These are phyloP conservation scores for Zygoascus ofunaensis DNA, from an alignment of 805 yeast genomes.

Conservation along the genomic window DNA sequence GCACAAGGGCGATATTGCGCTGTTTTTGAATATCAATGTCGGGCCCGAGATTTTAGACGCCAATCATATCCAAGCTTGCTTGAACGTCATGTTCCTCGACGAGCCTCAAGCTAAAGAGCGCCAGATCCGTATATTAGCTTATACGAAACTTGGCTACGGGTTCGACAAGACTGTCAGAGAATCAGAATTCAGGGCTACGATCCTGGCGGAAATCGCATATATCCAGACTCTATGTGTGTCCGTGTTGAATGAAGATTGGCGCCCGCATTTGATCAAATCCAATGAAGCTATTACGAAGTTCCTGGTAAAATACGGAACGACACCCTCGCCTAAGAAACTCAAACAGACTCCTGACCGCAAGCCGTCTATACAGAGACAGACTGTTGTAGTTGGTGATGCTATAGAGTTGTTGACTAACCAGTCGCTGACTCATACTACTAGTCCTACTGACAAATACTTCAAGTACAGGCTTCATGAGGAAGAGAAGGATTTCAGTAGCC, in stretches of 20 bases:
- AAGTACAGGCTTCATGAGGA: slow-evolving; percentile 1
- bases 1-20: slow-evolving; percentile 48
- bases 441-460: slow-evolving; percentile 6
- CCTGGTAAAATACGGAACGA: slow-evolving; percentile 23
- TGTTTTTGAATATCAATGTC: slow-evolving; percentile 53
- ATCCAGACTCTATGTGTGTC: slow-evolving; percentile 30
- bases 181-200: slow-evolving; percentile 28
- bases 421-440: slow-evolving; percentile 7
- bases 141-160: slow-evolving; percentile 20
- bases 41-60: slow-evolving; percentile 31
- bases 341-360: slow-evolving; percentile 3
- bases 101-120: neutral
- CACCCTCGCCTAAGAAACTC: slow-evolving; percentile 7
- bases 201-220: slow-evolving; percentile 34
- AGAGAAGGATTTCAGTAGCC: slow-evolving; percentile 3
- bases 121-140: slow-evolving; percentile 16
- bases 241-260: slow-evolving; percentile 28
- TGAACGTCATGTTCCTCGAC: slow-evolving; percentile 38
- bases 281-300: slow-evolving; percentile 22
- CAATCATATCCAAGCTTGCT: slow-evolving; percentile 36
- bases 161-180: slow-evolving; percentile 23
- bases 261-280: slow-evolving; percentile 23
- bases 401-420: neutral
- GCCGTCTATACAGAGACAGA: neutral
- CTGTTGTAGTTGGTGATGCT: slow-evolving; percentile 4